Evolutionary conservation across 495 filamentous ascomycete species (phyloP), one percentile per base, ranked within the genome.

Genomic region (Geoglossum glabrum): DNA sequence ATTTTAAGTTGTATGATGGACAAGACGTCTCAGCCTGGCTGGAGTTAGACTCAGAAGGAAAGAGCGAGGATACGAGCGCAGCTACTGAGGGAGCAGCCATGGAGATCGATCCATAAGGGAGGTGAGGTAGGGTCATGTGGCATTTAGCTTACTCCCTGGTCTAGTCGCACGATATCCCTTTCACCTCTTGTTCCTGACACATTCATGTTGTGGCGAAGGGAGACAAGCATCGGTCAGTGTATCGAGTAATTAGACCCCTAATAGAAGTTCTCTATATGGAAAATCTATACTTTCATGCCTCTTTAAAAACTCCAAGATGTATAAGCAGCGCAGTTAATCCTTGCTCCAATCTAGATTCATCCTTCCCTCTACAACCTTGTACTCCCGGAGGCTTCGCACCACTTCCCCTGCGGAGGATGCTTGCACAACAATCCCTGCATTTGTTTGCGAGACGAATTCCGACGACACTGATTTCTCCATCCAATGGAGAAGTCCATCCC

Each of bases 1-100:
- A 79, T 68, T 98, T 98, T 72, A 87, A 84, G 77, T 74, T 95
- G 60, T 94, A 85, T 68, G 92, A 98, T 70, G 89, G 88, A 5
- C 80, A 85, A 68, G 85, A 90, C 57, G 84, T 94, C 57, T 77
- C 79, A 64, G 70, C 72, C 58, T 72, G 80, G 68, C 64, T 85
- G 65, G 81, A 84, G 67, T 71, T 75, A 59, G 76, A 74, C 60
- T 75, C 72, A 55, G 78, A 76, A 62, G 83, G 65, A 69, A 65
- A 80, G 68, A 49, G 38, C 17, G 43, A 15, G 13, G 36, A 13
- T 13, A 13, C 31, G 59, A 56, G 54, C 19, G 56, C 59, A 11
- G 61, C 56, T 1, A 65, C 46, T 10, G 66, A 63, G 7, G 74
- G 55, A 56, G 82, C 83, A 67, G 71, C 68, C 33, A 90, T 95